phyloP scores from a whole-genome alignment of 1,284 basidiomycete species.

The Pulveroboletus sp. region DNA sequence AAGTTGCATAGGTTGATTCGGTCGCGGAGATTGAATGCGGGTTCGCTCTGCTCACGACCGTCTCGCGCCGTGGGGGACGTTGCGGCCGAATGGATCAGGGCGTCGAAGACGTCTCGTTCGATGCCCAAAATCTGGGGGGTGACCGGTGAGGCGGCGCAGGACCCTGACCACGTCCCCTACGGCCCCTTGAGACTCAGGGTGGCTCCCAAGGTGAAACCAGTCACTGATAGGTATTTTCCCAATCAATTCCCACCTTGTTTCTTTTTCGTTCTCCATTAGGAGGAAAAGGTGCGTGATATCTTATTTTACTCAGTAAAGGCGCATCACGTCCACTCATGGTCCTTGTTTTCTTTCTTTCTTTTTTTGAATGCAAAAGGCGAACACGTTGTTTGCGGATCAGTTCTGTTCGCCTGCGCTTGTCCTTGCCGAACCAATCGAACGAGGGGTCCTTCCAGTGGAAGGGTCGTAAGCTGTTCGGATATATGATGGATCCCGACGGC shows the following conservation, averaged over 20 bases:
- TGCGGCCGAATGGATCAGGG: no score
- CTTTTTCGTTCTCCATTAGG: constrained; percentile 35
- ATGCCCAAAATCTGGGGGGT: not conserved
- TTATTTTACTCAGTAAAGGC: constrained; percentile 2
- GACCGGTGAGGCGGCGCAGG: constrained; percentile 6
- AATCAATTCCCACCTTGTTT: constrained; percentile 9
- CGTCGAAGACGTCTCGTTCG: not conserved
- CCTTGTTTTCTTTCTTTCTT: constrained; percentile 1
- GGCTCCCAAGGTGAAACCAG: constrained; percentile 47
- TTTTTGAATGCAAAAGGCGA: constrained; percentile 42
- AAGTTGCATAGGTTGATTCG: not conserved
- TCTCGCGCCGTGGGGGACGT: not conserved
- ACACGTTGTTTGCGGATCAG: constrained; percentile 67
- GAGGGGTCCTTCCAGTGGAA: constrained; percentile 39
- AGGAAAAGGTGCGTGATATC: constrained; percentile 48
- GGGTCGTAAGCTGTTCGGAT: constrained; percentile 12
- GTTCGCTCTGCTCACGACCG: not conserved
- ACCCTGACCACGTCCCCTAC: constrained; percentile 41
- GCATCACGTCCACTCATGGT: not conserved
- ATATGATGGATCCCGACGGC: not conserved
- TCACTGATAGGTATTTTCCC: not conserved
- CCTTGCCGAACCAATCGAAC: constrained; percentile 61
- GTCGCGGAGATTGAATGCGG: constrained; percentile 27
- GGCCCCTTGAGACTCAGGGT: constrained; percentile 47
- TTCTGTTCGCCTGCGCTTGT: constrained; percentile 66